Percentiles rank a stretch among this genome's conserved stretches.
Evolutionary conservation across 1,284 basidiomycete genomes (phyloP).

Genomic region (Ustilago xerochloae): DNA sequence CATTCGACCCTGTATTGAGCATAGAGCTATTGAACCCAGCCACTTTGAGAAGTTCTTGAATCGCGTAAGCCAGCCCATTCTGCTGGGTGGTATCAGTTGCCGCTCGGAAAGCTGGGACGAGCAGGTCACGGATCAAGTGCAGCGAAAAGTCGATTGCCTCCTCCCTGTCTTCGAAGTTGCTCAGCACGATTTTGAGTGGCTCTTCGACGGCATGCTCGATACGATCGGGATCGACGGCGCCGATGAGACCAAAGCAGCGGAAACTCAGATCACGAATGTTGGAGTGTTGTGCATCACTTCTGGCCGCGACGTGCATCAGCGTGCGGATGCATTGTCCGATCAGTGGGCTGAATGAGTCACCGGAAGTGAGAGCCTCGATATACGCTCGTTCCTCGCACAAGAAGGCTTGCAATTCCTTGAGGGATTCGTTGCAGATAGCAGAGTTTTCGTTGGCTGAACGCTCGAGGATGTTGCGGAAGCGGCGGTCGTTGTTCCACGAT

Average conservation of each 20-base stretch:
- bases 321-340: slow-evolving; percentile 79
- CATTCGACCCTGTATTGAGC: slow-evolving; percentile 69
- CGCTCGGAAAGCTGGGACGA: slow-evolving; percentile 91
- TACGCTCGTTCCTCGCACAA: slow-evolving; percentile 47
- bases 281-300: slow-evolving; percentile 74
- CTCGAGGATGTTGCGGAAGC: slow-evolving; percentile 78
- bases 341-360: slow-evolving; percentile 81
- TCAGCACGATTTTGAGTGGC: slow-evolving; percentile 78
- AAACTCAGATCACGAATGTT: slow-evolving; percentile 75
- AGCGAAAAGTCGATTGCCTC: slow-evolving; percentile 85
- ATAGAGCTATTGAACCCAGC: slow-evolving; percentile 85
- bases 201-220: slow-evolving; percentile 78
- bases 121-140: slow-evolving; percentile 84
- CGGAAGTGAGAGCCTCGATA: slow-evolving; percentile 54
- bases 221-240: slow-evolving; percentile 95
- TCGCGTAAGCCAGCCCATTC: slow-evolving; percentile 85
- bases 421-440: slow-evolving; percentile 80
- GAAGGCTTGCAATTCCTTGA: slow-evolving; percentile 78
- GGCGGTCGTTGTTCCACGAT: slow-evolving; percentile 71
- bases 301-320: slow-evolving; percentile 78
- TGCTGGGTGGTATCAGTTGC: slow-evolving; percentile 95
- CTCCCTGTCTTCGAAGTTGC: slow-evolving; percentile 83
- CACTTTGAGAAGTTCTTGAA: slow-evolving; percentile 89
- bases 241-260: slow-evolving; percentile 92
- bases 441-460: slow-evolving; percentile 84